A percentile compares a stretch with the other conserved stretches of the same genome.
Evolutionary conservation across 2,329 filamentous ascomycete species (phyloP).

Genomic region (Talaromyces sp.): DNA sequence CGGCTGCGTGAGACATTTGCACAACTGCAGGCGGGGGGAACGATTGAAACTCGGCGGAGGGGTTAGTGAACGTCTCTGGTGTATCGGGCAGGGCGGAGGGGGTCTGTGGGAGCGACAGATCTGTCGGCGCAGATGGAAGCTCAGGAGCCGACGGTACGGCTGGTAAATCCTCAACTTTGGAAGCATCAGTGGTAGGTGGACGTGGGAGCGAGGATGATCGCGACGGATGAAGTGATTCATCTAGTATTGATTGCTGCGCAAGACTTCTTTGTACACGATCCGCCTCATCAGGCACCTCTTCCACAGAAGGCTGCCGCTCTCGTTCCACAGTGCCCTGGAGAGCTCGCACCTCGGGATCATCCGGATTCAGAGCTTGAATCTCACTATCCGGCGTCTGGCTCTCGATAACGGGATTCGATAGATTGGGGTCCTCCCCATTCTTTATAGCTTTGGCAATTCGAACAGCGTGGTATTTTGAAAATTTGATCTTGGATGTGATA

Average conservation of each 20-base stretch:
- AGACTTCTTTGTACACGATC: slow-evolving; percentile 45
- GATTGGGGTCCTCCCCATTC: slow-evolving; percentile 87
- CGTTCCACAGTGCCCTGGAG: slow-evolving; percentile 47
- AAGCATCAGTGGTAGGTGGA: slow-evolving; percentile 22
- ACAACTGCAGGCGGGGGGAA: slow-evolving; percentile 38
- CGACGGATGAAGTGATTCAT: slow-evolving; percentile 51
- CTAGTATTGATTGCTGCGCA: slow-evolving; percentile 48
- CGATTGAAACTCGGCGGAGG: slow-evolving; percentile 37
- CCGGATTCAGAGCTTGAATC: slow-evolving; percentile 53
- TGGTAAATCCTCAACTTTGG: slow-evolving; percentile 22
- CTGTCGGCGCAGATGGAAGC: slow-evolving; percentile 39
- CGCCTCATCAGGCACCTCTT: slow-evolving; percentile 59
- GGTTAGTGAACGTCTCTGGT: slow-evolving; percentile 19
- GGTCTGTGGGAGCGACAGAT: slow-evolving; percentile 30
- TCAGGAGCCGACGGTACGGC: slow-evolving; percentile 24
- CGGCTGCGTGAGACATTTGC: slow-evolving; percentile 7
- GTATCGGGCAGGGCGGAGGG: slow-evolving; percentile 34
- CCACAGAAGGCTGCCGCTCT: slow-evolving; percentile 54
- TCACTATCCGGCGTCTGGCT: slow-evolving; percentile 48
- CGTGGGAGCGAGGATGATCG: slow-evolving; percentile 42
- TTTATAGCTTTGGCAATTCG: slow-evolving; percentile 89
- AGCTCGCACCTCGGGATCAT: slow-evolving; percentile 62
- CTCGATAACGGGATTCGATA: slow-evolving; percentile 72
- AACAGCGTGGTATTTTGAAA: slow-evolving; percentile 91
- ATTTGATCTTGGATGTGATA: slow-evolving; percentile 83